Evolutionary conservation across 2,329 filamentous ascomycete species (phyloP), one percentile per base, ranked within the genome.

Genomic region (Teratosphaeria viscida): DNA sequence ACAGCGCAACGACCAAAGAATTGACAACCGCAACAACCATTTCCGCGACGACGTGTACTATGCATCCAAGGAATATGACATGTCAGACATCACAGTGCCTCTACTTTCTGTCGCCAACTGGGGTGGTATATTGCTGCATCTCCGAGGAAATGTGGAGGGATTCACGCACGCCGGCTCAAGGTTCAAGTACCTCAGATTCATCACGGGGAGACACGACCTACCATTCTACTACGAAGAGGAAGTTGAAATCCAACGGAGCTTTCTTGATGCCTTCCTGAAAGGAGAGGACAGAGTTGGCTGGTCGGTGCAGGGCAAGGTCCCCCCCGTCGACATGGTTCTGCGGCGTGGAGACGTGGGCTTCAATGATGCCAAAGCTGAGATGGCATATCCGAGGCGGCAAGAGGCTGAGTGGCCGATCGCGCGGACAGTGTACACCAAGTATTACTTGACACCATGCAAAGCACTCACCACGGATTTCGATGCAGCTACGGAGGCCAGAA

Each of bases 191-290:
- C 76, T 89, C 0, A 81, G 86, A 6, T 83, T 88, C 69, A 86
- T 89, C 67, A 85, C 82, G 0, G 86, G 87, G 1, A 79, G 87
- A 0, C 86, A 90, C 62, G 86, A 89, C 65, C 75, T 89, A 1
- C 86, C 86, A 0, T 89, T 89, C 69, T 90, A 88, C 73, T 88
- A 88, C 68, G 71, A 80, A 1, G 83, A 88, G 55, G 84, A 88
- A 62, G 85, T 87, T 0, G 83, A 86, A 61, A 65, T 89, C 0
- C 87, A 89, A 67, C 78, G 77, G 54, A 83, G 81, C 63, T 90
- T 90, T 69, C 74, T 89, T 0, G 84, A 88, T 60, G 86, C 86
- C 0, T 90, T 90, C 67, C 77, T 90, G 39, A 89, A 88, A 64
- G 83, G 78, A 1, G 78, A 88, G 0, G 87, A 89, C 65, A 74